These are phyloP conservation scores for Phialophora chinensis DNA, from an alignment of 2,329 filamentous ascomycete species.

Conservation along the genomic window DNA sequence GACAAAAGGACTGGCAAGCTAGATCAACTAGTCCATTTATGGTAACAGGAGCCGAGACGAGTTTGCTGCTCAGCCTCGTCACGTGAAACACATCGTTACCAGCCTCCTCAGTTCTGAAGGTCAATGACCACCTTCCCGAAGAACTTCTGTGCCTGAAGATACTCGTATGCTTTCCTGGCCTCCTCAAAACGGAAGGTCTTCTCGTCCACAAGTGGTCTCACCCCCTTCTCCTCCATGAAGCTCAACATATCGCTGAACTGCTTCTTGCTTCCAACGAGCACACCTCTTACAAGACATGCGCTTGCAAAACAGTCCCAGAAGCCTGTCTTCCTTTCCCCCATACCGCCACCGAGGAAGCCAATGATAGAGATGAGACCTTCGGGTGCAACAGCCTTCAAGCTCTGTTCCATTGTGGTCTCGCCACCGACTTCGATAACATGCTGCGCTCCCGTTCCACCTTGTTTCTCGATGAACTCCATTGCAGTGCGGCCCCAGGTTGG, in stretches of 20 bases:
- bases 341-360: conserved; percentile 55
- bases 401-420: conserved; percentile 62
- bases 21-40: not conserved
- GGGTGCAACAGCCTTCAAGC: conserved; percentile 55
- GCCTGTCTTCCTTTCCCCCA: conserved; percentile 45
- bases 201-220: conserved; percentile 65
- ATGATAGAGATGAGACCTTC: conserved; percentile 59
- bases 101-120: not conserved
- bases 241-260: conserved; percentile 66
- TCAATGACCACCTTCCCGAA: conserved; percentile 61
- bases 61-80: not conserved
- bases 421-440: conserved; percentile 70
- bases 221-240: conserved; percentile 64
- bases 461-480: conserved; percentile 53
- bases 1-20: not conserved
- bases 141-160: conserved; percentile 60
- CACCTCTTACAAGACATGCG: conserved; percentile 62
- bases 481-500: conserved; percentile 66
- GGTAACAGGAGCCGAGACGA: not conserved
- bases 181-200: conserved; percentile 61
- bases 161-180: conserved; percentile 60
- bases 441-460: conserved; percentile 60
- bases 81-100: not conserved
- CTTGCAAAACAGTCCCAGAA: conserved; percentile 59
- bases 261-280: conserved; percentile 62